Evolutionary conservation across 2,329 filamentous ascomycete genomes (phyloP).

Genomic region (Escovopsis sp.): DNA sequence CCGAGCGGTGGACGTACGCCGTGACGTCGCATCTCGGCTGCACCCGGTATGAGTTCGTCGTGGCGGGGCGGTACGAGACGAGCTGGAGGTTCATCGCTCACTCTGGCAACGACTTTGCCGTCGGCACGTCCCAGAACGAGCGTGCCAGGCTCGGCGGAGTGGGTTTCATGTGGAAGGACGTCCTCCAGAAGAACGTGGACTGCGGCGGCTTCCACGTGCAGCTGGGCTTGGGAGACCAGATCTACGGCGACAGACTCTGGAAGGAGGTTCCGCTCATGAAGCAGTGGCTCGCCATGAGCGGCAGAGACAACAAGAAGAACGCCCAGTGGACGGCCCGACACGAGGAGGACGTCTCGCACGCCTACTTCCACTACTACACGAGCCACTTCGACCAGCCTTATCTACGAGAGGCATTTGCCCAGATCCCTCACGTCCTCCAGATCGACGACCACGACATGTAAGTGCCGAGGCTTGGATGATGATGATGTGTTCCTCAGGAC

Average conservation of each 20-base stretch:
- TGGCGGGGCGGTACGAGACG: slow-evolving; percentile 77
- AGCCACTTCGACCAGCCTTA: slow-evolving; percentile 97
- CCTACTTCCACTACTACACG: slow-evolving; percentile 98
- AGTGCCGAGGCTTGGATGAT: slow-evolving; percentile 27
- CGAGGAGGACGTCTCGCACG: slow-evolving; percentile 88
- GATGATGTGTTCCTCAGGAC: not conserved
- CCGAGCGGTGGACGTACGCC: slow-evolving; percentile 90
- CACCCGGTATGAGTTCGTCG: slow-evolving; percentile 94
- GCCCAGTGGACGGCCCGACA: slow-evolving; percentile 86
- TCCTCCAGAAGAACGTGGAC: slow-evolving; percentile 91
- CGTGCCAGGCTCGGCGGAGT: slow-evolving; percentile 74
- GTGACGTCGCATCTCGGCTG: slow-evolving; percentile 94
- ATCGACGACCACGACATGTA: slow-evolving; percentile 97
- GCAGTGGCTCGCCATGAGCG: slow-evolving; percentile 88
- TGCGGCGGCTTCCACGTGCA: slow-evolving; percentile 94
- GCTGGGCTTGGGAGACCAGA: slow-evolving; percentile 81
- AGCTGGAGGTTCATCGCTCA: slow-evolving; percentile 95
- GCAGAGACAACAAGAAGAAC: slow-evolving; percentile 83
- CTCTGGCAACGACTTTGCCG: slow-evolving; percentile 88
- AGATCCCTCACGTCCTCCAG: slow-evolving; percentile 86
- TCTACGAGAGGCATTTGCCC: slow-evolving; percentile 85
- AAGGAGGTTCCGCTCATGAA: slow-evolving; percentile 86
- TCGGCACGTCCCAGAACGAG: slow-evolving; percentile 76
- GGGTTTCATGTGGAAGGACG: slow-evolving; percentile 98
- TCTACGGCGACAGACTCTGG: slow-evolving; percentile 91